These are phyloP conservation scores for Saccharum hybrid DNA, from an alignment of 202 grass and related monocot genomes.

Conservation along the genomic window DNA sequence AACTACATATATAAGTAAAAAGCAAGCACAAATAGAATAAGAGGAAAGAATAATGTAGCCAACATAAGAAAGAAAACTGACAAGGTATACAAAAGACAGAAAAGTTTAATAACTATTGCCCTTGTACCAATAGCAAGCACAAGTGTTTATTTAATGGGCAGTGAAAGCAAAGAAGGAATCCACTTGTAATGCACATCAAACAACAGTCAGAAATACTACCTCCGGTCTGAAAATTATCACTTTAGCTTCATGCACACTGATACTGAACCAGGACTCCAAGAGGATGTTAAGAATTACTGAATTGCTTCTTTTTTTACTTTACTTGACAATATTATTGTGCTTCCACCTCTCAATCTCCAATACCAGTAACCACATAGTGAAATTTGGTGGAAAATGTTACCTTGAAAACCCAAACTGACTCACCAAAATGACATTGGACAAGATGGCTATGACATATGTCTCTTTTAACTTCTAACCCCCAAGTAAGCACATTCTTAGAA, in stretches of 20 bases:
- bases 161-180: constrained; percentile 11
- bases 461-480: not conserved
- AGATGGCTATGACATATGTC: not conserved
- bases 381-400: constrained; percentile 3
- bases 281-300: not conserved
- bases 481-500: constrained; percentile 14
- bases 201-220: not conserved
- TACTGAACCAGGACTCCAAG: not conserved
- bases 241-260: constrained; percentile 11
- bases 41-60: constrained; percentile 7
- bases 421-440: not conserved
- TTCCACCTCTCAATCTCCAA: constrained; percentile 2
- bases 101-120: constrained; percentile 11
- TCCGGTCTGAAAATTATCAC: not conserved
- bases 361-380: not conserved
- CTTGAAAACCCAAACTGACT: not conserved
- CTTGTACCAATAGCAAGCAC: constrained; percentile 11
- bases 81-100: constrained; percentile 8
- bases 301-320: not conserved
- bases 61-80: constrained; percentile 38
- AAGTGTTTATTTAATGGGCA: not conserved
- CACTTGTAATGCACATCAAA: constrained; percentile 29
- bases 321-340: not conserved
- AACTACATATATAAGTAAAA: constrained; percentile 68
- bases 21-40: constrained; percentile 27